Base-by-base conservation (phyloP, 345 rosid genomes). In the Combretum micranthum region DNA sequence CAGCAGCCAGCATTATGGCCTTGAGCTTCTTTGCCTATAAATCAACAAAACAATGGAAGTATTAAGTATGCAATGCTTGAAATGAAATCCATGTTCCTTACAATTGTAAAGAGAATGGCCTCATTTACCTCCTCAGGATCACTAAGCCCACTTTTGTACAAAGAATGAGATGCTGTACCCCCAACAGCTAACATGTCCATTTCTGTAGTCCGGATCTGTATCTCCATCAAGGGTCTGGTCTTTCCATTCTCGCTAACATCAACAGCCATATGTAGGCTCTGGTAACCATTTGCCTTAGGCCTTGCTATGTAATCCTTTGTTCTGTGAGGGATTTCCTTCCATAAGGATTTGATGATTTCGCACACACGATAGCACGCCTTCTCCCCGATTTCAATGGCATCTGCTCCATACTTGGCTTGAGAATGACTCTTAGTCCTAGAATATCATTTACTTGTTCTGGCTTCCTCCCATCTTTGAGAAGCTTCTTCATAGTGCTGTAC, bases 1-100 rank as follows among this genome's bases (percentile, higher is more conserved):
- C 96, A 3, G 98, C 96, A 51, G 98, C 98, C 87, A 92, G 65
- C 93, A 92, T 86, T 69, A 92, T 84, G 32, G 90, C 90, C 85
- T 88, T 88, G 12, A 86, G 88, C 69, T 83, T 69, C 83, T 77
- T 83, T 50, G 95, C 93, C 96, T n/a, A 55, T 15, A 50, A n/a
- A 15, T 52, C 46, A 15, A 45, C n/a, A 43, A 13, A 15, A 37
- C 10, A 23, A 18, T 13, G 2, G 20, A 26, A 22, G n/a, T n/a
- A n/a, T n/a, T n/a, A n/a, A n/a, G n/a, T n/a, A n/a, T n/a, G n/a
- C n/a, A n/a, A n/a, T n/a, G n/a, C n/a, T n/a, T n/a, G n/a, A n/a
- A n/a, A n/a, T n/a, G n/a, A n/a, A n/a, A n/a, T n/a, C n/a, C n/a
- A 5, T 42, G 45, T 13, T 5, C 37, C n/a, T 15, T 23, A 39